These are phyloP conservation scores for Pichia sp. DNA, from an alignment of 1,139 yeast genomes.

Conservation along the genomic window DNA sequence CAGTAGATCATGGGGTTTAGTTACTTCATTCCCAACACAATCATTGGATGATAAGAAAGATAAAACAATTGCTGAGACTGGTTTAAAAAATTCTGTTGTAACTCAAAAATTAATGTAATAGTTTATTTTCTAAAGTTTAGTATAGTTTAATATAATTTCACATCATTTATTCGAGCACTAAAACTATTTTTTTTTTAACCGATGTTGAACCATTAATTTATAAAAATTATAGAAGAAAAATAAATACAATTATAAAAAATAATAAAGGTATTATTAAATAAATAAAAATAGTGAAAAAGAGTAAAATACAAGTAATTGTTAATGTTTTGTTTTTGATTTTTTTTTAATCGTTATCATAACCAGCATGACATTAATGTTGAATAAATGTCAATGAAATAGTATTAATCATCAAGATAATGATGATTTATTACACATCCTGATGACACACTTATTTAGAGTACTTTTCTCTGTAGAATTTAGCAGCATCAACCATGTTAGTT, in stretches of 20 bases:
- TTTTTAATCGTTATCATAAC: constrained; percentile 16
- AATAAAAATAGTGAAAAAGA: constrained; percentile 2
- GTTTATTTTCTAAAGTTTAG: not conserved
- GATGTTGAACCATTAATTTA: constrained; percentile 35
- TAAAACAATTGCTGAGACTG: constrained; percentile 63
- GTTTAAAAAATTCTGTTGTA: constrained; percentile 76
- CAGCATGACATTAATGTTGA: constrained; percentile 58
- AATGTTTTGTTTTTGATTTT: constrained; percentile 3
- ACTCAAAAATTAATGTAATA: constrained; percentile 67
- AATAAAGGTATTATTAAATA: constrained; percentile 10
- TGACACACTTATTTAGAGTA: constrained; percentile 20
- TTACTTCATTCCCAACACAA: constrained; percentile 79
- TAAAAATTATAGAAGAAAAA: constrained; percentile 15
- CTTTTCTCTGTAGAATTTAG: constrained; percentile 85
- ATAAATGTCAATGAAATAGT: constrained; percentile 42
- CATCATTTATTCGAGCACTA: not conserved
- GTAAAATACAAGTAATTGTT: constrained; percentile 11
- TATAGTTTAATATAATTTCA: not conserved
- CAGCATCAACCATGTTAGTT: constrained; percentile 98
- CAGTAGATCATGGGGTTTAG: constrained; percentile 53
- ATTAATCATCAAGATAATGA: not conserved
- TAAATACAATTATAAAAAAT: constrained; percentile 16
- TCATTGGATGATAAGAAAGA: constrained; percentile 57
- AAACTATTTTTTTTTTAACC: constrained; percentile 19
- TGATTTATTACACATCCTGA: constrained; percentile 2